Evolutionary conservation across 345 rosid species (phyloP).

Genomic region (Excoecaria cochinchinensis): DNA sequence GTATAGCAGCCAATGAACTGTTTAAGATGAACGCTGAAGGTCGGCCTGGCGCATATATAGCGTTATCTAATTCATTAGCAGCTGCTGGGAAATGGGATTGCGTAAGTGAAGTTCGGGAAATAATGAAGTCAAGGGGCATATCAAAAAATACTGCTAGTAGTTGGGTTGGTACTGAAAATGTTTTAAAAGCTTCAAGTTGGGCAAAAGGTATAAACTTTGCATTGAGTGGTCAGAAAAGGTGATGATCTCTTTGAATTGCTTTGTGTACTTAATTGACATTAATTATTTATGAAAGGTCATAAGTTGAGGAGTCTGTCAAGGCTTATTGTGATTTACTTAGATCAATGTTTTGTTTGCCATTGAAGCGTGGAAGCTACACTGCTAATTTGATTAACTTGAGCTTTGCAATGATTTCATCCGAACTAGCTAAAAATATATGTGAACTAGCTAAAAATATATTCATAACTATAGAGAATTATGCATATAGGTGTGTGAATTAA

Average conservation of each 20-base stretch:
- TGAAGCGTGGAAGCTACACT: background rate
- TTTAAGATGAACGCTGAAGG: conserved; percentile 61
- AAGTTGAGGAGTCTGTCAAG: background rate
- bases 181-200: background rate
- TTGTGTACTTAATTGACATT: background rate
- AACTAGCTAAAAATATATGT: too few relatives aligned
- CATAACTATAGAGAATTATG: too few relatives aligned
- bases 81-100: conserved; percentile 79
- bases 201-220: background rate
- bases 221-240: background rate
- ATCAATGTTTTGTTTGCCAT: background rate
- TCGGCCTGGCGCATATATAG: conserved; percentile 87
- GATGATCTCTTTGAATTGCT: conserved; percentile 1
- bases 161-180: conserved; percentile 56
- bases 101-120: conserved; percentile 63
- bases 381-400: background rate
- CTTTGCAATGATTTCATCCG: too few relatives aligned
- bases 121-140: conserved; percentile 68
- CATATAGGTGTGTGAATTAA: too few relatives aligned
- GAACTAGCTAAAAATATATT: too few relatives aligned
- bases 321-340: background rate
- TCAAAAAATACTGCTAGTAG: conserved; percentile 64
- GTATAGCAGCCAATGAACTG: conserved; percentile 64
- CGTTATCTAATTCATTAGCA: conserved; percentile 77
- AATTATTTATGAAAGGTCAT: background rate